Percentiles rank a stretch among this genome's conserved stretches.
These are phyloP conservation scores for Puccinellia tenuiflora DNA, from an alignment of 176 grass and related monocot species.

Conservation along the genomic window DNA sequence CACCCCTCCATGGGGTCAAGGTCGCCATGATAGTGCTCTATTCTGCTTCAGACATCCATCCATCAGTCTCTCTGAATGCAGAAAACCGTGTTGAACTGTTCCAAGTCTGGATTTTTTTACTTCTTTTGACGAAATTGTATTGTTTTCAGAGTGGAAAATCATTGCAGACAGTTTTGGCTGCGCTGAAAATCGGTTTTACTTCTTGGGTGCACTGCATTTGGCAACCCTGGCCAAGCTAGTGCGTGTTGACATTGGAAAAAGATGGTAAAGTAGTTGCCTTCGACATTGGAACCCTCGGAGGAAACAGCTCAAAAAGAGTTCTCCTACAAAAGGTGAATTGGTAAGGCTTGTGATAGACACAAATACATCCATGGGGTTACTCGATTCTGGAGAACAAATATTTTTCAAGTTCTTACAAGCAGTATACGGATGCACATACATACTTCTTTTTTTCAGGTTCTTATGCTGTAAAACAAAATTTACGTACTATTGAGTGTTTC, in stretches of 20 bases:
- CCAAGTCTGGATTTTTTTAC: constrained; percentile 24
- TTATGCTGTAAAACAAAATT: neutral
- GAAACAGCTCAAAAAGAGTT: neutral
- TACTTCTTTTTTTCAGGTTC: too few relatives aligned
- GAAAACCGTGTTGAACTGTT: constrained; percentile 48
- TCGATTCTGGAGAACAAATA: neutral
- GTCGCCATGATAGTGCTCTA: neutral
- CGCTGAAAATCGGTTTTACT: constrained; percentile 12
- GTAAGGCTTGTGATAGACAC: neutral
- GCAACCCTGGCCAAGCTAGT: neutral
- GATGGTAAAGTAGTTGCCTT: neutral
- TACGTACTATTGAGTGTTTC: neutral
- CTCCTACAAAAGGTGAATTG: neutral
- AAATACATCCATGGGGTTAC: neutral
- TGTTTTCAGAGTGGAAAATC: constrained; percentile 31
- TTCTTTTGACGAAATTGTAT: neutral
- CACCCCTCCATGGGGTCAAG: neutral
- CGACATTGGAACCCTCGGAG: neutral
- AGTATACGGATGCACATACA: neutral
- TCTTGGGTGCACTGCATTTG: constrained; percentile 20
- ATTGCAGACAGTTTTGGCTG: constrained; percentile 30
- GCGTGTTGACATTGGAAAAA: neutral
- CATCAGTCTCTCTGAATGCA: neutral
- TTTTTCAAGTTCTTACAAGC: too few relatives aligned
- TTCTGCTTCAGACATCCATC: neutral